These are phyloP conservation scores for Venturia carpophila DNA, from an alignment of 2,329 filamentous ascomycete genomes.

Conservation along the genomic window DNA sequence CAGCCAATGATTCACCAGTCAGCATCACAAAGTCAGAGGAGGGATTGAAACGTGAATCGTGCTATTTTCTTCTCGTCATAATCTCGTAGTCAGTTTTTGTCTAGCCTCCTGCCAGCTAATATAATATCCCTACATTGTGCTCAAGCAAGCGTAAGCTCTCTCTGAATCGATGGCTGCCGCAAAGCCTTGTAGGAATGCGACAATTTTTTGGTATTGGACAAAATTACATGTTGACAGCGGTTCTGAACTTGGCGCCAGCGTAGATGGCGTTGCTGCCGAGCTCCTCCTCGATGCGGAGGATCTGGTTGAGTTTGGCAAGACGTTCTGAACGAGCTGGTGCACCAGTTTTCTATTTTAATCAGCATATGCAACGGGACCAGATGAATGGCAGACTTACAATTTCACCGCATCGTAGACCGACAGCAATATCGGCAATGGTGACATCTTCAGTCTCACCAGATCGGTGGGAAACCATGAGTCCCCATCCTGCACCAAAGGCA, in stretches of 20 bases:
- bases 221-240: conserved; percentile 73
- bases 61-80: conserved; percentile 6
- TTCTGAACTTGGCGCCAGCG: conserved; percentile 88
- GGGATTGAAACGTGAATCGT: neutral
- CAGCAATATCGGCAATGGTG: conserved; percentile 95
- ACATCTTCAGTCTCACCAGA: conserved; percentile 99
- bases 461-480: conserved; percentile 99
- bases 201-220: neutral
- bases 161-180: neutral
- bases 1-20: neutral
- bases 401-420: conserved; percentile 92
- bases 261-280: conserved; percentile 86
- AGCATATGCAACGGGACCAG: neutral
- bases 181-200: neutral
- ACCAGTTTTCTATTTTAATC: conserved; percentile 64
- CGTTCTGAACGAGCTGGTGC: conserved; percentile 94
- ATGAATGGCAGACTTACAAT: conserved; percentile 46
- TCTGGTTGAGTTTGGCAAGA: conserved; percentile 99
- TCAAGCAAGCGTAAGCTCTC: neutral
- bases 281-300: conserved; percentile 99
- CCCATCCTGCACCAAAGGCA: conserved; percentile 91
- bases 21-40: neutral
- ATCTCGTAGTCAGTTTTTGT: conserved; percentile 9
- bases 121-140: neutral
- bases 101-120: neutral